phyloP scores from a whole-genome alignment of 108 stramenopile genomes.

The Skeletonema grethae region DNA sequence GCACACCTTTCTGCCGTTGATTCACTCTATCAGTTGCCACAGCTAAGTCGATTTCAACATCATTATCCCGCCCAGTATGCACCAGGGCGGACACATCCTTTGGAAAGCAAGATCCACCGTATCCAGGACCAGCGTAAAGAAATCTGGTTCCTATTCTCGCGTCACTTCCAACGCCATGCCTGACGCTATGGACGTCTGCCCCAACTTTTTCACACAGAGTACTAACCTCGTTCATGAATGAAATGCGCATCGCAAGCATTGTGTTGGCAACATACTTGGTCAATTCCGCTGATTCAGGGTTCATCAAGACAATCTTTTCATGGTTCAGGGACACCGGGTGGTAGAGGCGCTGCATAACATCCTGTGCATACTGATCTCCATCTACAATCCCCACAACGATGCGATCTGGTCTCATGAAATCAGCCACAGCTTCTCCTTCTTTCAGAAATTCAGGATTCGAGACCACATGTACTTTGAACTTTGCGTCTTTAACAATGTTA shows the following conservation, averaged over 20 bases:
- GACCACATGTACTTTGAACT: constrained; percentile 66
- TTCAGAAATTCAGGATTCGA: constrained; percentile 86
- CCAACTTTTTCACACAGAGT: constrained; percentile 7
- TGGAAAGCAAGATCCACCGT: constrained; percentile 12
- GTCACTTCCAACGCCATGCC: constrained; percentile 14
- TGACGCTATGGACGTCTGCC: constrained; percentile 13
- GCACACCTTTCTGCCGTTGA: constrained; percentile 17
- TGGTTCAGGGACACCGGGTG: constrained; percentile 59
- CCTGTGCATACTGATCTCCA: constrained; percentile 55
- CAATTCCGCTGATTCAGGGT: constrained; percentile 79
- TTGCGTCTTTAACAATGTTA: constrained; percentile 49
- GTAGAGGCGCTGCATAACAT: constrained; percentile 27
- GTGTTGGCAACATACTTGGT: constrained; percentile 84
- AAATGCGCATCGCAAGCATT: constrained; percentile 81
- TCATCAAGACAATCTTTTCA: constrained; percentile 70
- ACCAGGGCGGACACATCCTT: constrained; percentile 12
- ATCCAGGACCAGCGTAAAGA: constrained; percentile 12
- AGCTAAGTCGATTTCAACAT: constrained; percentile 20
- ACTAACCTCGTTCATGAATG: constrained; percentile 73
- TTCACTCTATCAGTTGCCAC: constrained; percentile 21
- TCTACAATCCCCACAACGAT: constrained; percentile 61
- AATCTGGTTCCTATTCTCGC: constrained; percentile 9
- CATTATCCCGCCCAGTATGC: constrained; percentile 11
- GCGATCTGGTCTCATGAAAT: constrained; percentile 64
- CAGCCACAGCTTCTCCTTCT: constrained; percentile 77